Conservation (phyloP, 1,284 basidiomycete species). For the Coniferiporia sulphurascens region DNA sequence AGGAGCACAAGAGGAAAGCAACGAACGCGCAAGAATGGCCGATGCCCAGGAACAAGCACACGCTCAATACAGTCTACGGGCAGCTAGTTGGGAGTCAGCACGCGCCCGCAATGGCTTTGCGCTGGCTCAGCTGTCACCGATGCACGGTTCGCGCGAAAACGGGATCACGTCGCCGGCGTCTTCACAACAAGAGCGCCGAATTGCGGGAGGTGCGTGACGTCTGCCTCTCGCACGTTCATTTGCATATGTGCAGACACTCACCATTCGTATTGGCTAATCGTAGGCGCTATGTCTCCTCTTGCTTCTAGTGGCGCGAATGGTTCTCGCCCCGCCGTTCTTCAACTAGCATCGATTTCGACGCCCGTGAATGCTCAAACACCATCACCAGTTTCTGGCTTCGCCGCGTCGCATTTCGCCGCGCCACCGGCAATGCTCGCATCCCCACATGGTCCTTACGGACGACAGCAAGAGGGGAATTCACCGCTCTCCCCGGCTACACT, state of each 20-base stretch:
- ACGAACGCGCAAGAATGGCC: too few species aligned
- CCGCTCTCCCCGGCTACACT: slow-evolving; percentile 1
- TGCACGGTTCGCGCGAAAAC: too few species aligned
- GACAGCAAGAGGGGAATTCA: background rate
- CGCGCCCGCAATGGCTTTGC: too few species aligned
- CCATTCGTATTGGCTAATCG: background rate
- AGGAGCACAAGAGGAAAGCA: too few species aligned
- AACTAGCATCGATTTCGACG: background rate
- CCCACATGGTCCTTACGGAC: slow-evolving; percentile 10
- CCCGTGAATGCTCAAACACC: background rate
- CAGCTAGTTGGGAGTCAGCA: too few species aligned
- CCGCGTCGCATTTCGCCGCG: background rate
- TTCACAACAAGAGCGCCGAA: too few species aligned
- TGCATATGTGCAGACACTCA: background rate
- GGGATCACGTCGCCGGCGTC: too few species aligned
- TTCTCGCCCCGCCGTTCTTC: background rate
- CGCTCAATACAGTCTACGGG: too few species aligned
- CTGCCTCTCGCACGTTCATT: background rate
- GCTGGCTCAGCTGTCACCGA: too few species aligned
- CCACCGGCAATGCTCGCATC: slow-evolving; percentile 4
- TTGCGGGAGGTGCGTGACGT: background rate
- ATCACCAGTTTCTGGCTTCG: background rate
- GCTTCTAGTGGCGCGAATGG: background rate
- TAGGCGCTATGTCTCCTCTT: background rate
- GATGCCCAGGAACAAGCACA: too few species aligned